Conservation (phyloP, 345 rosid genomes). For the Pistacia atlantica region DNA sequence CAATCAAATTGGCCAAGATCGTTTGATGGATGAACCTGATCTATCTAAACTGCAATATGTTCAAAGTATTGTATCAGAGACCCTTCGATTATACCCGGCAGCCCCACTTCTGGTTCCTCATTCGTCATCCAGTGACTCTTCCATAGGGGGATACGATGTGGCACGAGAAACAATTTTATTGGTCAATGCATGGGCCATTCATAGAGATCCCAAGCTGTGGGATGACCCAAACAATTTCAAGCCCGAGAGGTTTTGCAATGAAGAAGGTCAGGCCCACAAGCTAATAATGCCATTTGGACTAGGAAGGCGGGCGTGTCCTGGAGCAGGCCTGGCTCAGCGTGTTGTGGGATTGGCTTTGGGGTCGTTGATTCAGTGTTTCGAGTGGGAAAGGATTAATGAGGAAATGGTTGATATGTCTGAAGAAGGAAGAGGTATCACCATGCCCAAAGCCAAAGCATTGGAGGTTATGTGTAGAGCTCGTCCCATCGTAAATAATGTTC, state of each 20-base stretch:
- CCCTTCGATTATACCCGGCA: constrained; percentile 47
- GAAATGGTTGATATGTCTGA: constrained; percentile 25
- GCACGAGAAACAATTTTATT: constrained; percentile 48
- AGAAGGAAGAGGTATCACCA: constrained; percentile 13
- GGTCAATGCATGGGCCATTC: constrained; percentile 62
- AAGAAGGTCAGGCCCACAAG: constrained; percentile 21
- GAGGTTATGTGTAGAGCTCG: constrained; percentile 16
- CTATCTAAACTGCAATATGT: constrained; percentile 39
- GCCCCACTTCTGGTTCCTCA: constrained; percentile 55
- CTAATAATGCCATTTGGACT: constrained; percentile 38
- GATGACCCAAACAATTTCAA: constrained; percentile 41
- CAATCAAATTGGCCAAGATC: constrained; percentile 33
- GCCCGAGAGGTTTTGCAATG: constrained; percentile 52
- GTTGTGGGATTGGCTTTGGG: constrained; percentile 24
- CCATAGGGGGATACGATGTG: constrained; percentile 40
- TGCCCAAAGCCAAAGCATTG: constrained; percentile 22
- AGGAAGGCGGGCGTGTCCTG: constrained; percentile 42
- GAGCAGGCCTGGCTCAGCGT: constrained; percentile 23
- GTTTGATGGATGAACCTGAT: constrained; percentile 43
- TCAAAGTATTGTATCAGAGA: constrained; percentile 39
- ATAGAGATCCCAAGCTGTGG: constrained; percentile 52
- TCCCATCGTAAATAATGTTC: background rate
- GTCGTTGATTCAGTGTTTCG: constrained; percentile 32
- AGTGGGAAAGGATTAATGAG: constrained; percentile 22
- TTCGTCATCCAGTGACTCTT: constrained; percentile 34